Conservation (phyloP, 2,329 filamentous ascomycete genomes). For the Penicillium sp. region DNA sequence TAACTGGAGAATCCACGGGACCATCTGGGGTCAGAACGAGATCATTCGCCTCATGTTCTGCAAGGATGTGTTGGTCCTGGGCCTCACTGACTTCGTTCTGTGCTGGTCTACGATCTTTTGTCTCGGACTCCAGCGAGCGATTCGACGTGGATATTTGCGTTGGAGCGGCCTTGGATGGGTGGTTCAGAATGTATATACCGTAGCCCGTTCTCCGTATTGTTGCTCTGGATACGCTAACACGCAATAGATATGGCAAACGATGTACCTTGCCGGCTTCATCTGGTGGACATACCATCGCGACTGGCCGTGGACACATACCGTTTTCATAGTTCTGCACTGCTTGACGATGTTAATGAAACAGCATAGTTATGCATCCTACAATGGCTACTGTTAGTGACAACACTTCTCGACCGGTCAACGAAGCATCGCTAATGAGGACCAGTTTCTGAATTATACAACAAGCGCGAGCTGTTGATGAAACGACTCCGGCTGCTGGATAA, state of each 20-base stretch:
- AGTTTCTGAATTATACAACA: constrained; percentile 60
- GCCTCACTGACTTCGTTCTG: constrained; percentile 67
- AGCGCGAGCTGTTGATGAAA: constrained; percentile 35
- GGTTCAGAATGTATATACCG: constrained; percentile 58
- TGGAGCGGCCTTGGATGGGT: constrained; percentile 72
- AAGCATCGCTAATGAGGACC: neutral
- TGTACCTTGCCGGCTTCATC: constrained; percentile 62
- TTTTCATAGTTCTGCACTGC: constrained; percentile 69
- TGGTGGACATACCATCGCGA: constrained; percentile 67
- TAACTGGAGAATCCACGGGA: constrained; percentile 69
- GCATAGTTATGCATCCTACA: constrained; percentile 69
- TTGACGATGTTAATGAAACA: constrained; percentile 81
- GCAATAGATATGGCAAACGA: constrained; percentile 64
- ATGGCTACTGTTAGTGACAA: constrained; percentile 58
- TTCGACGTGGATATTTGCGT: constrained; percentile 59
- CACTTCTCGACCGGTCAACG: neutral
- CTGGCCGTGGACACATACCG: constrained; percentile 81
- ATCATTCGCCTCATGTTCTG: constrained; percentile 68
- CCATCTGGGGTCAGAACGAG: constrained; percentile 67
- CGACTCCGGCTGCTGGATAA: constrained; percentile 12
- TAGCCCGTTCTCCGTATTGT: neutral
- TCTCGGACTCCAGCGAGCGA: constrained; percentile 62
- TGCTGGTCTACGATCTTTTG: constrained; percentile 65
- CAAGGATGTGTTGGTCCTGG: constrained; percentile 51
- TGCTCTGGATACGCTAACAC: neutral